Base-by-base conservation (phyloP, 805 yeast genomes). In the Brettanomyces bruxellensis region DNA sequence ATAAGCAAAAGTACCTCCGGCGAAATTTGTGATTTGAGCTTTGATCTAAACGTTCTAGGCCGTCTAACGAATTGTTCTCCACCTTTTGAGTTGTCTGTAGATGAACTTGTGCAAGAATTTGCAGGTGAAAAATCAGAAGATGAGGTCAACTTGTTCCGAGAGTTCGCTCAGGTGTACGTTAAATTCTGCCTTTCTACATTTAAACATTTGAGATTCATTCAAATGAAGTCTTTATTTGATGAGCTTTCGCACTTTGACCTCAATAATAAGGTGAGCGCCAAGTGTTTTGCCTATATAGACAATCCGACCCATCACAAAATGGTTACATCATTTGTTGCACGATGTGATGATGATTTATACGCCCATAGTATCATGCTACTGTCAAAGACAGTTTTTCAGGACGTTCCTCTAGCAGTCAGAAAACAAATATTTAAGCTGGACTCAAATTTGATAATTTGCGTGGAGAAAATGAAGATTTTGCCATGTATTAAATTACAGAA, bases 341-440 rank as follows among this genome's bases (percentile, higher is more conserved):
- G 73, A 41, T 83, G 88, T 58, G 95, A 88, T 60, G 55, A 72
- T 49, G 66, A 75, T n/a, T 73, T 82, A 64, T 85, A 82, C 62
- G 67, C 67, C 38, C 57, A 69, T 3, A 64, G 74, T 58, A 68
- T 82, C 23, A 76, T 75, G 52, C 72, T 81, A 74, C 63, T 87
- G 50, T 73, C 82, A 4, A 82, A 81, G 25, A 64, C 84, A 47
- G 77, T 79, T 13, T 63, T 81, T 38, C 83, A 79, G 49, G 67
- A 64, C n/a, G 72, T 83, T 4, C 86, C 89, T 3, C 65, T 65
- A 1, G 72, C 72, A 11, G 81, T 81, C n/a, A 57, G 77, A 32
- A 60, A 59, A 3, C 78, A 78, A 41, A 67, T 87, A 49, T 75
- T 74, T 43, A 68, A 71, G n/a, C 67, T 87, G 44, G 67, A 81